Percentiles rank a stretch among this genome's conserved stretches.
Evolutionary conservation across 2,329 filamentous ascomycete genomes (phyloP).

Genomic region (Hypoxylon sp.): DNA sequence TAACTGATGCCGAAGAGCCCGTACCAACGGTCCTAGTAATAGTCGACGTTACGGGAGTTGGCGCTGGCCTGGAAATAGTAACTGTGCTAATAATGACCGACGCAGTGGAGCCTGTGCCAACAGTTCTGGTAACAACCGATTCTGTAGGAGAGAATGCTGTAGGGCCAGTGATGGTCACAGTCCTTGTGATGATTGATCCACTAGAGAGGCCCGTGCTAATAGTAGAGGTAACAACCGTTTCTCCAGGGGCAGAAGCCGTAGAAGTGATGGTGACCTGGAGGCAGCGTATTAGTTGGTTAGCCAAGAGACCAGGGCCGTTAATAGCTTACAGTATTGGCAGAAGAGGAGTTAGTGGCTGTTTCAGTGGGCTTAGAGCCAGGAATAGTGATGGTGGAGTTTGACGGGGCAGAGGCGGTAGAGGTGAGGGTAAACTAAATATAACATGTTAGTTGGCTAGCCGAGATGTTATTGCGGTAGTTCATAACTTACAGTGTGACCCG

Average conservation of each 20-base stretch:
- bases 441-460: not conserved
- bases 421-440: not conserved
- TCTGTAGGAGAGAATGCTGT: not conserved
- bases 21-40: constrained; percentile 8
- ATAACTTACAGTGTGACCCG: not conserved
- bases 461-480: not conserved
- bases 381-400: not conserved
- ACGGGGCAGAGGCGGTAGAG: not conserved
- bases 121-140: constrained; percentile 30
- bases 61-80: constrained; percentile 1
- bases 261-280: not conserved
- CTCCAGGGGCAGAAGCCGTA: not conserved
- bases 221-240: not conserved
- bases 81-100: constrained; percentile 10
- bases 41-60: not conserved
- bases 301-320: not conserved
- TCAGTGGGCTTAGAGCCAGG: not conserved
- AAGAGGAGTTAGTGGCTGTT: not conserved
- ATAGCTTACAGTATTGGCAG: not conserved
- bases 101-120: constrained; percentile 1
- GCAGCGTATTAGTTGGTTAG: not conserved
- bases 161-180: not conserved
- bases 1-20: not conserved
- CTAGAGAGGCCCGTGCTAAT: not conserved
- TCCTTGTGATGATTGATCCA: not conserved